These are phyloP conservation scores for Excoecaria agallocha DNA, from an alignment of 345 rosid species.

Conservation along the genomic window DNA sequence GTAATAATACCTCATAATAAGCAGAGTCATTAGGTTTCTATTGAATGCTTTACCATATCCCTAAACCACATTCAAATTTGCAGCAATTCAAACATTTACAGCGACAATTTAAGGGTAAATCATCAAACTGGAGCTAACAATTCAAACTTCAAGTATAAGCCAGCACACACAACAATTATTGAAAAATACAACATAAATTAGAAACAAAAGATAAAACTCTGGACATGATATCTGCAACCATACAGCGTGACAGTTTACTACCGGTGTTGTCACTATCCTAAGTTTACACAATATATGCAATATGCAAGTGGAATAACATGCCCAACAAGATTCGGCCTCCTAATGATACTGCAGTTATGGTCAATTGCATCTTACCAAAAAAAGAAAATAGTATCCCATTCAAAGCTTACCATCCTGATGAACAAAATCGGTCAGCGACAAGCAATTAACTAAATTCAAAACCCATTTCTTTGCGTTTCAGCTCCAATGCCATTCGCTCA, in stretches of 20 bases:
- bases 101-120: neutral
- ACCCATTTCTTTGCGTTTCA: slow-evolving; percentile 56
- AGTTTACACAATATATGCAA: slow-evolving; percentile 29
- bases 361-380: slow-evolving; percentile 30
- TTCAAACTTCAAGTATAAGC: slow-evolving; percentile 17
- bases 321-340: slow-evolving; percentile 12
- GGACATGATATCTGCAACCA: slow-evolving; percentile 22
- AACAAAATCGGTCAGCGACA: slow-evolving; percentile 10
- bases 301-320: slow-evolving; percentile 23
- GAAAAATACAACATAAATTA: neutral
- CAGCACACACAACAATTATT: slow-evolving; percentile 3
- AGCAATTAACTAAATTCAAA: slow-evolving; percentile 22
- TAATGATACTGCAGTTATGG: slow-evolving; percentile 19
- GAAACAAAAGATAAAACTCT: neutral
- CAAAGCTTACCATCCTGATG: slow-evolving; percentile 6
- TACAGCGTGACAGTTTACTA: slow-evolving; percentile 18
- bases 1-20: neutral
- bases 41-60: neutral
- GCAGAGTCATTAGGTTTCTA: neutral
- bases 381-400: slow-evolving; percentile 15
- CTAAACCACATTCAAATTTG: neutral
- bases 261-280: slow-evolving; percentile 19
- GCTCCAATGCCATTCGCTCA: slow-evolving; percentile 64
- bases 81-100: slow-evolving; percentile 4
- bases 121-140: slow-evolving; percentile 6